phyloP scores from a whole-genome alignment of 2,329 filamentous ascomycete genomes.

The Sclerotinia trifoliorum region DNA sequence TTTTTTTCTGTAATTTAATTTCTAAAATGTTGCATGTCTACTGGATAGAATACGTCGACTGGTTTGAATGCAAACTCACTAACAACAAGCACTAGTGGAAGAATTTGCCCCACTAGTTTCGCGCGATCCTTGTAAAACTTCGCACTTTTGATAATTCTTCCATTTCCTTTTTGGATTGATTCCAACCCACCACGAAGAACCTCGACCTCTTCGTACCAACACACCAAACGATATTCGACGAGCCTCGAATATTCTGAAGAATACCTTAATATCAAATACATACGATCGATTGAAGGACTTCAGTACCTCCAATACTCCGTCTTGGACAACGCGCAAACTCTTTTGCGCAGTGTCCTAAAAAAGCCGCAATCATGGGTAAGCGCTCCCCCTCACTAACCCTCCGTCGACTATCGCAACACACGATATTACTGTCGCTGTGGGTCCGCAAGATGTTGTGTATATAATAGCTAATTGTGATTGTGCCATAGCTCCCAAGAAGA shows the following conservation, averaged over 20 bases:
- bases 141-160: slow-evolving; percentile 20
- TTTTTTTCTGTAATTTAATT: too few relatives aligned
- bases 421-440: neutral
- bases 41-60: too few relatives aligned
- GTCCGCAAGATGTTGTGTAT: neutral
- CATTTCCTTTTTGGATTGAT: slow-evolving; percentile 17
- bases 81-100: neutral
- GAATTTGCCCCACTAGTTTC: slow-evolving; percentile 19
- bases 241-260: slow-evolving; percentile 10
- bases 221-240: slow-evolving; percentile 21
- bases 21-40: neutral
- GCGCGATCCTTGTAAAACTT: slow-evolving; percentile 20
- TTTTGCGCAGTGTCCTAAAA: slow-evolving; percentile 45
- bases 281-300: slow-evolving; percentile 29
- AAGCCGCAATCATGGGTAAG: slow-evolving; percentile 63
- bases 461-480: slow-evolving; percentile 45
- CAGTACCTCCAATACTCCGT: slow-evolving; percentile 29
- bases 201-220: slow-evolving; percentile 11
- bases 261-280: neutral
- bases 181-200: slow-evolving; percentile 19
- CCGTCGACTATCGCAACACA: slow-evolving; percentile 19
- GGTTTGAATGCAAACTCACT: neutral
- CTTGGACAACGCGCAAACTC: slow-evolving; percentile 38
- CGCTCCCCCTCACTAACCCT: slow-evolving; percentile 28
- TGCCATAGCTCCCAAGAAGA: slow-evolving; percentile 77